Conservation (phyloP, 768 basidiomycete genomes). For the Tephrocybe sp. region DNA sequence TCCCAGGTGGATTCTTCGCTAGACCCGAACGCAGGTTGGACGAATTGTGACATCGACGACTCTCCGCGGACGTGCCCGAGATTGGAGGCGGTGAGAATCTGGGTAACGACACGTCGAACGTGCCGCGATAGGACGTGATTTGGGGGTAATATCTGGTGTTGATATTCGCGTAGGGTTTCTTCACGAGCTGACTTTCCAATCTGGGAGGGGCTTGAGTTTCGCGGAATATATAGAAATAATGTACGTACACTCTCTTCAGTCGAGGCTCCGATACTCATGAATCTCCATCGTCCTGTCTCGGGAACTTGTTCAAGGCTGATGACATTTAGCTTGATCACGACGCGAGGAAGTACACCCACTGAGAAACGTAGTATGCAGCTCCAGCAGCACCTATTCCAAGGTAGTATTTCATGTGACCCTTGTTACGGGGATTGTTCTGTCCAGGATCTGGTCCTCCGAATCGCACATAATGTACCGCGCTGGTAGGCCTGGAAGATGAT, state of each 20-base stretch:
- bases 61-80: constrained; percentile 60
- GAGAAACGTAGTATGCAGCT: constrained; percentile 30
- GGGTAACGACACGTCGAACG: constrained; percentile 67
- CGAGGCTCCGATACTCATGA: constrained; percentile 73
- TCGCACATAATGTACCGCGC: neutral
- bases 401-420: neutral
- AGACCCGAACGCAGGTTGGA: constrained; percentile 21
- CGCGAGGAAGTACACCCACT: constrained; percentile 23
- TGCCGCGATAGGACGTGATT: constrained; percentile 65
- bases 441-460: neutral
- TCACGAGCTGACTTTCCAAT: constrained; percentile 40
- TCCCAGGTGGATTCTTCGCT: constrained; percentile 29
- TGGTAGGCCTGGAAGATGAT: neutral
- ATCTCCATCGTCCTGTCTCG: constrained; percentile 85
- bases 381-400: constrained; percentile 15
- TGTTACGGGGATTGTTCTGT: neutral
- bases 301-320: constrained; percentile 79
- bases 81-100: constrained; percentile 69
- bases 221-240: neutral
- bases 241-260: constrained; percentile 54
- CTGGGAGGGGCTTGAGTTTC: constrained; percentile 23
- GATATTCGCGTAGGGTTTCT: constrained; percentile 53
- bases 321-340: neutral
- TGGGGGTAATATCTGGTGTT: constrained; percentile 57
- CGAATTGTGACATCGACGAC: neutral